Evolutionary conservation across 2,329 filamentous ascomycete species (phyloP).

Genomic region (Cyphellophora europaea): DNA sequence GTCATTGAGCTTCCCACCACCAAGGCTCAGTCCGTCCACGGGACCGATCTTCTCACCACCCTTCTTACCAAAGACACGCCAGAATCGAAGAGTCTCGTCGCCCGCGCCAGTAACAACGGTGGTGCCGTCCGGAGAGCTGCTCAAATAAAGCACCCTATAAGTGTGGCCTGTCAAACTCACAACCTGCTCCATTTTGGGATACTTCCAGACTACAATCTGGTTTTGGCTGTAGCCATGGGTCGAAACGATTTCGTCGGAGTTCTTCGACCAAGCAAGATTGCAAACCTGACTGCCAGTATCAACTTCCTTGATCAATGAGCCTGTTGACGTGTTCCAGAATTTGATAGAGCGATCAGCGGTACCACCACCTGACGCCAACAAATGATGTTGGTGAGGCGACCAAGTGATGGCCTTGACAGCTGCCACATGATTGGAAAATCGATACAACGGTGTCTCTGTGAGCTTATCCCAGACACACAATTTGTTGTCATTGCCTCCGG

Average conservation of each 20-base stretch:
- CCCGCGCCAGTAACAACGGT: slow-evolving; percentile 92
- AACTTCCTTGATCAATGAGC: slow-evolving; percentile 70
- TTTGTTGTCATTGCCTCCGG: slow-evolving; percentile 97
- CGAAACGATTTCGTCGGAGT: slow-evolving; percentile 93
- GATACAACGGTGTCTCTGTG: slow-evolving; percentile 82
- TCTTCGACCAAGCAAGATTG: slow-evolving; percentile 94
- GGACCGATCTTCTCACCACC: slow-evolving; percentile 42
- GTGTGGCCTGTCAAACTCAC: slow-evolving; percentile 93
- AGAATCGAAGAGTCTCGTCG: slow-evolving; percentile 92
- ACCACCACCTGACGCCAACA: slow-evolving; percentile 91
- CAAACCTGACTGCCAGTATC: slow-evolving; percentile 99
- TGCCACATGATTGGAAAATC: slow-evolving; percentile 89
- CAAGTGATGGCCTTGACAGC: slow-evolving; percentile 97
- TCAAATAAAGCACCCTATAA: slow-evolving; percentile 88
- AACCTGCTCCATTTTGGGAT: slow-evolving; percentile 95
- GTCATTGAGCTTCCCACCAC: slow-evolving; percentile 52
- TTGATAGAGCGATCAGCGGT: slow-evolving; percentile 95
- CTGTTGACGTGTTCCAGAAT: slow-evolving; percentile 93
- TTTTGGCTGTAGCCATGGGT: slow-evolving; percentile 98
- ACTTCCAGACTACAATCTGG: slow-evolving; percentile 99
- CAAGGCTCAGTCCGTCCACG: slow-evolving; percentile 11
- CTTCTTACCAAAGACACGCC: slow-evolving; percentile 87
- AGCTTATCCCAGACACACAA: slow-evolving; percentile 98
- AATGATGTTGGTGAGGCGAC: slow-evolving; percentile 89
- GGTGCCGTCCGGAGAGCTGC: slow-evolving; percentile 93